Base-by-base conservation (phyloP, 495 filamentous ascomycete species). In the Xylaria castorea region DNA sequence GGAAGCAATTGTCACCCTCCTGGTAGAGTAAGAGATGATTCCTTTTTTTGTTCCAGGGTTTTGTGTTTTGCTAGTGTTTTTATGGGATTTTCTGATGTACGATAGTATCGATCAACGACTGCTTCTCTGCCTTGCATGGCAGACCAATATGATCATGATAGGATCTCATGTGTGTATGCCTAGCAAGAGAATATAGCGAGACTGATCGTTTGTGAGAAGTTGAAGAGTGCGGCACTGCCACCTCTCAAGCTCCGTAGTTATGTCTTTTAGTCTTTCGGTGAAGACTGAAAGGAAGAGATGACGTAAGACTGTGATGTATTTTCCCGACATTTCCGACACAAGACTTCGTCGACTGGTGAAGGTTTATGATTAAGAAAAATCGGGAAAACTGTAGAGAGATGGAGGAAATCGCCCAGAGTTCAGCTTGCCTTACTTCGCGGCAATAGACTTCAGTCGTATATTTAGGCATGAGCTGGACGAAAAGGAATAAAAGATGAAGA, bases 31-130 rank as follows among this genome's bases (percentile, higher is more conserved):
- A 65, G 42, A 66, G 25, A 32, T 11, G 62, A 1, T 50, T n/a
- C 30, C 6, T 11, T 36, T 67, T 66, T 67, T 51, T 44, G 7
- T 61, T n/a, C 20, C 32, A 11, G 16, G 44, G 25, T 67, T 38
- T 53, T 53, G 14, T 32, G 38, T 46, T 66, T 66, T 66, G 7
- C 63, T n/a, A 20, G 63, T 66, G 12, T 66, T 48, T 66, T 66
- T 50, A 25, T 38, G 32, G 16, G 20, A 7, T 61, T 61, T 61
- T 61, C 32, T 11, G 58, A 22, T n/a, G 34, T 40, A 2, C 38
- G 20, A 22, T 20, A 1, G 36, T 22, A 20, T 22, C 18, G 8
- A 9, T 38, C 34, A 40, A 11, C 3, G 30, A 16, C 30, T 61
- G 5, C 18, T 3, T 61, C 34, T 58, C 18, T 40, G 38, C 4